phyloP scores from a whole-genome alignment of 1,284 basidiomycete species.

The Ustilago nuda region DNA sequence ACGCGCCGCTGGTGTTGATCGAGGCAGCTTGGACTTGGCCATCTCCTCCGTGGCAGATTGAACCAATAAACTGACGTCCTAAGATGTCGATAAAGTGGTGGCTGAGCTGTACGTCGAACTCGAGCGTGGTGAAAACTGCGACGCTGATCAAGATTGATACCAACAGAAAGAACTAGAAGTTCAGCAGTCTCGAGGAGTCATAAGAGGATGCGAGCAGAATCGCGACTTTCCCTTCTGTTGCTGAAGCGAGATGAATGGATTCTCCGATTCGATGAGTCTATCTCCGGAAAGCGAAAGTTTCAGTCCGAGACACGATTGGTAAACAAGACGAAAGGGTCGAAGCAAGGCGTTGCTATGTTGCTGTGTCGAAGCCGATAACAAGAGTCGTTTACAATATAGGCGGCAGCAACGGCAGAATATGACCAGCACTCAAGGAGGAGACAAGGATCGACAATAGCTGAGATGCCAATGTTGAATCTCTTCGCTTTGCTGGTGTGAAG shows the following conservation, averaged over 20 bases:
- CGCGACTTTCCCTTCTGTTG: constrained; percentile 2
- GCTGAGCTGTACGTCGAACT: constrained; percentile 10
- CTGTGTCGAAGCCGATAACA: constrained; percentile 8
- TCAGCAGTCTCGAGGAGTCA: constrained; percentile 19
- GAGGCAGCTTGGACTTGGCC: constrained; percentile 55
- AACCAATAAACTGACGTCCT: not conserved
- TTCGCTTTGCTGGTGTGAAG: constrained; percentile 4
- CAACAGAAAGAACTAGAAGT: constrained; percentile 15
- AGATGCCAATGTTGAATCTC: constrained; percentile 9
- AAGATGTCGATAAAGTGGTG: not conserved
- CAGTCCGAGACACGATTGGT: not conserved
- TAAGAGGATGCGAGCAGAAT: constrained; percentile 16
- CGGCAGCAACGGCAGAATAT: constrained; percentile 13
- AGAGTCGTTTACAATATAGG: constrained; percentile 2
- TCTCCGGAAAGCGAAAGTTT: not conserved
- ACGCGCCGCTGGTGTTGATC: constrained; percentile 47
- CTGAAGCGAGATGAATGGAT: constrained; percentile 9
- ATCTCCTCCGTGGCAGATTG: constrained; percentile 29
- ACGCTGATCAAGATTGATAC: constrained; percentile 23
- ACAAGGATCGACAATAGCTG: constrained; percentile 1
- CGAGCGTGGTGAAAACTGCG: constrained; percentile 1
- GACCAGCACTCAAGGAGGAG: not conserved
- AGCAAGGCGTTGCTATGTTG: not conserved
- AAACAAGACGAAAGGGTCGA: not conserved
- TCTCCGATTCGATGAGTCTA: constrained; percentile 13